Base-by-base conservation (phyloP, 192 early-diverging fungal species). In the Coemansia sp. region DNA sequence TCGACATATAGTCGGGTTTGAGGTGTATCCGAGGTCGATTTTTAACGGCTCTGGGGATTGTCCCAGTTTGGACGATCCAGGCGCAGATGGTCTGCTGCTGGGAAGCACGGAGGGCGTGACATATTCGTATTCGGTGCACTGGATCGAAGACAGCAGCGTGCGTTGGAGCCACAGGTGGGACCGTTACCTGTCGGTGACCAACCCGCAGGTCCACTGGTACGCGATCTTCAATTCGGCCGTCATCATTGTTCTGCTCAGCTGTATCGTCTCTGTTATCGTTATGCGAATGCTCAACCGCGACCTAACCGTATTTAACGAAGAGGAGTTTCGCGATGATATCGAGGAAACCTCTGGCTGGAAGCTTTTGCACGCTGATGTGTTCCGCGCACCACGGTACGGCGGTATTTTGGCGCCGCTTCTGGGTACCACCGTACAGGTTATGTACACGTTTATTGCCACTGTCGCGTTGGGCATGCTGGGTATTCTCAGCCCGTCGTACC, bases 321-420 rank as follows among this genome's bases (percentile, higher is more conserved):
- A 78, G 33, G 81, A 84, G 18, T 52, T 66, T 25, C 67, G 82
- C 64, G 89, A 88, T 10, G 89, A 89, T 6, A 84, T 88, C 30
- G 89, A 90, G 48, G 89, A 93, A 25, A 84, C 83, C 11, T 82
- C 77, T 10, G 89, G 91, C 5, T 93, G 91, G 91, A 89, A 90
- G 63, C 76, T 93, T 38, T 75, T 93, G 33, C 89, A 91, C 34
- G 88, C 87, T 16, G 91, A 93, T 72, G 90, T 93, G 3, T 93
- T 93, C 67, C 76, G 91, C 20, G 74, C 88, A 7, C 91, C 91
- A 0, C 70, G 67, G 25, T 84, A 83, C 42, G 85, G 86, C 48
- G 88, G 87, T 0, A 67, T 90, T 22, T 73, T 93, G 66, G 88
- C 90, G 31, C 87, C 88, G 12, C 61, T 93, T 22, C 64, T 93